A percentile compares a stretch with the other conserved stretches of the same genome.
Evolutionary conservation across 768 basidiomycete genomes (phyloP).

Genomic region (Lepiota venenata): DNA sequence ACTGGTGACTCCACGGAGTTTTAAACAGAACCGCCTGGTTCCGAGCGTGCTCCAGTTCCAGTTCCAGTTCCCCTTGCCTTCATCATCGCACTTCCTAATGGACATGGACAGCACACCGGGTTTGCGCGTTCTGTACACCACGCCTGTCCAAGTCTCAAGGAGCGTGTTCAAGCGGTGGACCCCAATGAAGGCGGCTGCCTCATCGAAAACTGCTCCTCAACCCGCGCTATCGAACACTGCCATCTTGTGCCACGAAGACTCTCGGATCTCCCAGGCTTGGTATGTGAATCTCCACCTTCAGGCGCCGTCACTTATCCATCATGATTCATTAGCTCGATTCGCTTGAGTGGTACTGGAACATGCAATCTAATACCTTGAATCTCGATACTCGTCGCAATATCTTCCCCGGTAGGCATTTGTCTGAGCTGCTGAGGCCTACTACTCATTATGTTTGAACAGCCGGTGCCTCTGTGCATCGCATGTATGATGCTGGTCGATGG

Average conservation of each 20-base stretch:
- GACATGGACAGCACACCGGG: constrained; percentile 3
- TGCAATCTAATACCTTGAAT: constrained; percentile 10
- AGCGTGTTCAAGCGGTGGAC: constrained; percentile 6
- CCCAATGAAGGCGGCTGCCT: constrained; percentile 9
- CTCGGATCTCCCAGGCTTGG: background rate
- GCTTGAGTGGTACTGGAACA: constrained; percentile 9
- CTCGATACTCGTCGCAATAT: constrained; percentile 12
- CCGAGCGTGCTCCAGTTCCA: no score
- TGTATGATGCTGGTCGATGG: constrained; percentile 2
- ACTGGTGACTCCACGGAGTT: no score
- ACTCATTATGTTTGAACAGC: constrained; percentile 4
- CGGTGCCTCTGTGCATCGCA: constrained; percentile 3
- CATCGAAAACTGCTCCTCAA: constrained; percentile 3
- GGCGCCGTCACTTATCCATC: background rate
- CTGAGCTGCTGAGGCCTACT: background rate
- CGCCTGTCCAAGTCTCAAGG: background rate
- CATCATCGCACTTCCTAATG: constrained; percentile 1
- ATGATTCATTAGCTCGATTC: constrained; percentile 1
- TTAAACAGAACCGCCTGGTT: no score
- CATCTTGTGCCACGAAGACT: background rate
- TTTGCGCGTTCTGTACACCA: background rate
- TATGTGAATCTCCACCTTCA: background rate
- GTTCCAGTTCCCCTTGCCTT: background rate
- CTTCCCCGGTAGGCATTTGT: constrained; percentile 7
- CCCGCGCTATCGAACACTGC: constrained; percentile 2